Evolutionary conservation across 1,284 basidiomycete species (phyloP), one percentile per base, ranked within the genome.

Genomic region (Marasmius sp.): DNA sequence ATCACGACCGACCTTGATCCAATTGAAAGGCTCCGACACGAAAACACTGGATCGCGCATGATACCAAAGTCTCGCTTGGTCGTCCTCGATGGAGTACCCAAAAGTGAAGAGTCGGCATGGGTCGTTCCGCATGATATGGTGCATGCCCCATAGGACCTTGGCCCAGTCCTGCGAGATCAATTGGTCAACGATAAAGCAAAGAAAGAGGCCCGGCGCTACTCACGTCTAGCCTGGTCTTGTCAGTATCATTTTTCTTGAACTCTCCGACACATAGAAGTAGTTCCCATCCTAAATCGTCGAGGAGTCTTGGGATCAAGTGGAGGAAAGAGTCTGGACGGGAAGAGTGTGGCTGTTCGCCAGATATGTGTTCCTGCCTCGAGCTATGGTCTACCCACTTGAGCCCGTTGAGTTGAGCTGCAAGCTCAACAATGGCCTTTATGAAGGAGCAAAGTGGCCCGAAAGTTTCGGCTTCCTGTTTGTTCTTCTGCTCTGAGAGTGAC

Each of bases 61-160:
- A 27, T 55, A 58, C 65, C 64, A 67, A 27, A 66, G 41, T 16
- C 66, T 39, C 34, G 62, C 54, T 10, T 22, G 16, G 27, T 61
- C 57, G 48, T 66, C 58, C 34, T 64, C 60, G 12, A 66, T 59
- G 12, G 65, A 62, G 12, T 61, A 41, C 1, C 62, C 66, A 34
- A 62, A 56, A 2, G 58, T 56, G 50, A 64, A 64, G 3, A 65
- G 60, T 4, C 65, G 56, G 57, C 62, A 62, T 20, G 66, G 60
- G 53, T 67, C 66, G 6, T 58, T 45, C 10, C 52, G 47, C 60
- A 67, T 61, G 18, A 56, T 55, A 48, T 65, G 62, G 20, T 61
- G 56, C 58, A 67, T 56, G 49, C 58, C 62, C 34, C 48, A 60
- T 6, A 65, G 14, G 27, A 61, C 18, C n/a, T 66, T 64, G 12